A percentile compares a stretch with the other conserved stretches of the same genome.
These are phyloP conservation scores for Colletotrichum horii DNA, from an alignment of 2,329 filamentous ascomycete species.

Conservation along the genomic window DNA sequence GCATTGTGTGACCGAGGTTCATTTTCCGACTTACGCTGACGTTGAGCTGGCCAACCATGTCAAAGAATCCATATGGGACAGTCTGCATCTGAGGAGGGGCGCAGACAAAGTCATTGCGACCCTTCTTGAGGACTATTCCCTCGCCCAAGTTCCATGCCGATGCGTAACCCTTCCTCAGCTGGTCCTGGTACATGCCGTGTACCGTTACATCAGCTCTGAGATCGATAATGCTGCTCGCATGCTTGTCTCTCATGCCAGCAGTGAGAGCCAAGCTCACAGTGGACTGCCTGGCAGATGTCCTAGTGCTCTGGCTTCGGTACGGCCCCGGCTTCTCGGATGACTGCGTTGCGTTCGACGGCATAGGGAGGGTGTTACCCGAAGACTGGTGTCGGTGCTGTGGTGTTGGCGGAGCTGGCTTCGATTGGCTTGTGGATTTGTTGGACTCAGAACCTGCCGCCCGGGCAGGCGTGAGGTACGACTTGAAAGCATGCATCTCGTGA, in stretches of 20 bases:
- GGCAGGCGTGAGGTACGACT: conserved; percentile 19
- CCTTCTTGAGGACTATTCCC: conserved; percentile 60
- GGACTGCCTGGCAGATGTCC: conserved; percentile 19
- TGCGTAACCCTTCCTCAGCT: conserved; percentile 21
- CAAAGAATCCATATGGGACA: conserved; percentile 53
- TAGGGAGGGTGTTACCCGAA: not conserved
- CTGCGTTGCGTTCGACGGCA: not conserved
- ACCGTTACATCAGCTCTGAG: conserved; percentile 21
- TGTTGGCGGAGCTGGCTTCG: not conserved
- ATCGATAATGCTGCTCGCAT: conserved; percentile 18
- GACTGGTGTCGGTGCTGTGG: not conserved
- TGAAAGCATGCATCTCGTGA: conserved; percentile 21
- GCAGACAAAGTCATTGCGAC: conserved; percentile 53
- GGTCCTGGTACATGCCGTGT: conserved; percentile 21
- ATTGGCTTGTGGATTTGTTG: not conserved
- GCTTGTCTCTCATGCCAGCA: conserved; percentile 19
- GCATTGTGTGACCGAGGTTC: not conserved
- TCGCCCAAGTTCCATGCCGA: conserved; percentile 42
- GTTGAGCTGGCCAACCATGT: conserved; percentile 46
- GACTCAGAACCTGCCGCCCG: not conserved
- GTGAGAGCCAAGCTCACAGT: conserved; percentile 19
- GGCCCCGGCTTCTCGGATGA: conserved; percentile 10
- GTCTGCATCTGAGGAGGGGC: conserved; percentile 30
- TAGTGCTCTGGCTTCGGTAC: conserved; percentile 2
- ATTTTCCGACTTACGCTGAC: conserved; percentile 49